These are phyloP conservation scores for Talaromyces ruber DNA, from an alignment of 495 filamentous ascomycete genomes.

Conservation along the genomic window DNA sequence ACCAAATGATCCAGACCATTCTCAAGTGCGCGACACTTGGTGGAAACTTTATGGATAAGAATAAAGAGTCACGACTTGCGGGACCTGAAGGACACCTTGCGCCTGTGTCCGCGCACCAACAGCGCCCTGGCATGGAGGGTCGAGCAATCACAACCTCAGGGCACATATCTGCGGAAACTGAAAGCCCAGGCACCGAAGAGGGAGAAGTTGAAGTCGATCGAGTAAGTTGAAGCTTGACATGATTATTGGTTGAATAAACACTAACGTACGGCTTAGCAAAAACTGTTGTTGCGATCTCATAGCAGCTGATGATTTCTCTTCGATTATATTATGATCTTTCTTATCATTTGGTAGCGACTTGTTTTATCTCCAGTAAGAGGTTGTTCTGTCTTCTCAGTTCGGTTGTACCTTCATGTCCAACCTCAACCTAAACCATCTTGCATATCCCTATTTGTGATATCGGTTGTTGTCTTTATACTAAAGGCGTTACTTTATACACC, in stretches of 20 bases:
- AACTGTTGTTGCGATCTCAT: conserved; percentile 8
- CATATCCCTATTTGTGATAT: neutral
- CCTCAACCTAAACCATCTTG: neutral
- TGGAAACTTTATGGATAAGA: conserved; percentile 73
- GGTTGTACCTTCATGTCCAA: neutral
- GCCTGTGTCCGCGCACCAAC: conserved; percentile 15
- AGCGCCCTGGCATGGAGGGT: conserved; percentile 39
- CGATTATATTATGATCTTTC: neutral
- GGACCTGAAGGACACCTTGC: conserved; percentile 41
- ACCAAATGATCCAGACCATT: conserved; percentile 97
- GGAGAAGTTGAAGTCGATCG: conserved; percentile 64
- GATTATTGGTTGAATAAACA: neutral
- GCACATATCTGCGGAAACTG: conserved; percentile 38
- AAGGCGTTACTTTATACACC: neutral
- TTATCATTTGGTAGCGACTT: neutral
- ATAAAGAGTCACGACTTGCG: conserved; percentile 49
- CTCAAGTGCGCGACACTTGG: conserved; percentile 91
- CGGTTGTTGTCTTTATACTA: neutral
- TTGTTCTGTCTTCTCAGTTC: neutral
- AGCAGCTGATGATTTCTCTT: conserved; percentile 1
- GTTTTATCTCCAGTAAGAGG: neutral
- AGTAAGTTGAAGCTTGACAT: conserved; percentile 40
- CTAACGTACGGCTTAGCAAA: conserved; percentile 5
- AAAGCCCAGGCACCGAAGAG: conserved; percentile 54
- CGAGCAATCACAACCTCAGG: conserved; percentile 59